Conservation (phyloP, 176 grass and related monocot species). For the Leersia perrieri region DNA sequence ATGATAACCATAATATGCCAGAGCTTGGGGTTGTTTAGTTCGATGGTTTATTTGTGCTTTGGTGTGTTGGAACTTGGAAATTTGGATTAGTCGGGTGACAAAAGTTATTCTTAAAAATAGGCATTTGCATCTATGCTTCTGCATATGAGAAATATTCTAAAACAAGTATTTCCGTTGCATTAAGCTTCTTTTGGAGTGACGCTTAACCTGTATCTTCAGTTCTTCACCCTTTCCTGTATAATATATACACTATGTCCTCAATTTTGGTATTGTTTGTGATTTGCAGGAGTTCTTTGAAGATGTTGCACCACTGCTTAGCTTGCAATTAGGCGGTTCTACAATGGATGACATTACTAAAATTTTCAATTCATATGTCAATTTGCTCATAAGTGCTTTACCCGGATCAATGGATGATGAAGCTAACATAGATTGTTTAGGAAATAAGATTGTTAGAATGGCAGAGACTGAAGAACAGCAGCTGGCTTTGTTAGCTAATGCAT, state of each 20-base stretch:
- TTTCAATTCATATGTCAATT: slow-evolving; percentile 79
- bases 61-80: not conserved
- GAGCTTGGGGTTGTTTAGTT: slow-evolving; percentile 20
- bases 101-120: not conserved
- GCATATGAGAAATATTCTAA: slow-evolving; percentile 7
- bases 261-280: not conserved
- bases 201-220: not conserved
- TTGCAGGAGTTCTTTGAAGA: slow-evolving; percentile 97
- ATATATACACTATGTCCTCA: slow-evolving; percentile 6
- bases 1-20: not conserved
- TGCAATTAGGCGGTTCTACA: slow-evolving; percentile 84
- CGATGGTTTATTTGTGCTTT: not conserved
- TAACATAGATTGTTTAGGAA: slow-evolving; percentile 73
- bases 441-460: slow-evolving; percentile 90
- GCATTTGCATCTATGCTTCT: not conserved
- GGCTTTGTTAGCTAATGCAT: slow-evolving; percentile 88
- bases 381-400: slow-evolving; percentile 84
- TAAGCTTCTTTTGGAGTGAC: not conserved
- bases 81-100: not conserved
- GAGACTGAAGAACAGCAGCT: slow-evolving; percentile 84
- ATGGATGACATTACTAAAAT: slow-evolving; percentile 86
- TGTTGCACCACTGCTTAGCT: slow-evolving; percentile 77
- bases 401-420: slow-evolving; percentile 81
- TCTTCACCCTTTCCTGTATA: slow-evolving; percentile 5
- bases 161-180: not conserved